phyloP scores from a whole-genome alignment of 768 basidiomycete genomes.

The Leccinum variicolor region DNA sequence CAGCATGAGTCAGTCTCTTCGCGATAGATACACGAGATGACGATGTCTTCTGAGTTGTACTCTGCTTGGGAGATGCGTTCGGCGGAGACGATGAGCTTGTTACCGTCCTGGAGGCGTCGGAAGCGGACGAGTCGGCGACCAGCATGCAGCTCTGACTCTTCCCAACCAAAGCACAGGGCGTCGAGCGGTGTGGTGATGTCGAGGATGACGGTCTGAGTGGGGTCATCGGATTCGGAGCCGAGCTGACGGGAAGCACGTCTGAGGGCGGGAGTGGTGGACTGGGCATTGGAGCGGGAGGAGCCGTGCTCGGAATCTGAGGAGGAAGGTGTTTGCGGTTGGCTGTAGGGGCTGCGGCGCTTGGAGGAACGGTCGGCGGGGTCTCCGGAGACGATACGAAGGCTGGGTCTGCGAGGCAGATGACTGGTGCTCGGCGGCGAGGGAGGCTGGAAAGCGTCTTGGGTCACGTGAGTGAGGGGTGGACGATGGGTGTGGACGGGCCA shows the following conservation, averaged over 20 bases:
- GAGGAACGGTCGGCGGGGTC: conserved; percentile 22
- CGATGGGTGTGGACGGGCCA: not conserved
- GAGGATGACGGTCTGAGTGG: conserved; percentile 54
- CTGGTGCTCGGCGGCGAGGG: not conserved
- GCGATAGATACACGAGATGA: conserved; percentile 94
- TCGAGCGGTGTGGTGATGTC: conserved; percentile 58
- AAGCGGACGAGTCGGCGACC: conserved; percentile 89
- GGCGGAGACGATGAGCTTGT: conserved; percentile 74
- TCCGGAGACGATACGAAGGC: conserved; percentile 29
- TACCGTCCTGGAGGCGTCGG: conserved; percentile 71
- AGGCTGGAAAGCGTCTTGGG: conserved; percentile 4
- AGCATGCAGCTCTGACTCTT: conserved; percentile 57
- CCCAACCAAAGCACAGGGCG: conserved; percentile 55
- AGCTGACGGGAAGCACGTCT: conserved; percentile 23
- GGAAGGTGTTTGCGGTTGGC: conserved; percentile 39
- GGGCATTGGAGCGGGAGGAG: conserved; percentile 15
- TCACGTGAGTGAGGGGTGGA: conserved; percentile 3
- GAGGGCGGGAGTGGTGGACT: conserved; percentile 11
- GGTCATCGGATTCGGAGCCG: conserved; percentile 36
- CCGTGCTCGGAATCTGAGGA: conserved; percentile 39
- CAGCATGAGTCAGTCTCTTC: conserved; percentile 74
- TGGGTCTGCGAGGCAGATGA: conserved; percentile 14
- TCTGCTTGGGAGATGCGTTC: conserved; percentile 70
- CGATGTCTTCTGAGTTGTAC: conserved; percentile 69
- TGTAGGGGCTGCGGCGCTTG: conserved; percentile 39